Evolutionary conservation across 2,329 filamentous ascomycete genomes (phyloP), one percentile per base, ranked within the genome.

Genomic region (Fusarium decemcellulare): DNA sequence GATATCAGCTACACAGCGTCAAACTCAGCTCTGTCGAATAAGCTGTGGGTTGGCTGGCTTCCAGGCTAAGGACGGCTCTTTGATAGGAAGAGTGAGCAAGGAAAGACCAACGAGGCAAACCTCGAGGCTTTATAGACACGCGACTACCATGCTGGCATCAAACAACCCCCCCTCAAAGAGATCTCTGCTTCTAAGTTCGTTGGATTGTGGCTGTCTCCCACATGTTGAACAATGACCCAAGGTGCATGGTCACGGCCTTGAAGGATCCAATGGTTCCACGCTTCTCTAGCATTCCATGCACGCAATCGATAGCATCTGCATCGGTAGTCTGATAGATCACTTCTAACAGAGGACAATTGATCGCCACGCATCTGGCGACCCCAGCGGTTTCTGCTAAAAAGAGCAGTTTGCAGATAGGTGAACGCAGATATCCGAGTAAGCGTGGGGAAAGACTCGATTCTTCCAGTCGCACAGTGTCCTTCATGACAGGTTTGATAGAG

Each of bases 371-470:
- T 56, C 23, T 39, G 29, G 16, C 15, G 46, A 18, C 57, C 60
- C 18, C 56, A 53, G 57, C 37, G 12, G 36, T 12, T 44, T 47
- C 47, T 44, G 39, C 72, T 72, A 23, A 68, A 73, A 70, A 27
- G 50, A 64, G 73, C 48, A 29, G 32, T 52, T 18, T 71, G 71
- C 72, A 74, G 61, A 46, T 30, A 60, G 32, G 53, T 39, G 36
- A 55, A 74, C 46, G 72, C 65, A 71, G 61, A 60, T 63, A 72
- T 57, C 71, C 72, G 63, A 23, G 50, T 44, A 29, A 51, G 46
- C 52, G 40, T 63, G 63, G 64, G 52, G 59, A 36, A 18, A 32
- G 44, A 58, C 56, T 68, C 48, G 63, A 68, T 29, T 15, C 18
- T 39, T 36, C 50, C 29, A 32, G 55, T 68, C 47, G 18, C 54